Percentiles rank a stretch among this genome's conserved stretches.
These are phyloP conservation scores for Gryganskiella cystojenkinii DNA, from an alignment of 192 early-diverging fungal species.

Conservation along the genomic window DNA sequence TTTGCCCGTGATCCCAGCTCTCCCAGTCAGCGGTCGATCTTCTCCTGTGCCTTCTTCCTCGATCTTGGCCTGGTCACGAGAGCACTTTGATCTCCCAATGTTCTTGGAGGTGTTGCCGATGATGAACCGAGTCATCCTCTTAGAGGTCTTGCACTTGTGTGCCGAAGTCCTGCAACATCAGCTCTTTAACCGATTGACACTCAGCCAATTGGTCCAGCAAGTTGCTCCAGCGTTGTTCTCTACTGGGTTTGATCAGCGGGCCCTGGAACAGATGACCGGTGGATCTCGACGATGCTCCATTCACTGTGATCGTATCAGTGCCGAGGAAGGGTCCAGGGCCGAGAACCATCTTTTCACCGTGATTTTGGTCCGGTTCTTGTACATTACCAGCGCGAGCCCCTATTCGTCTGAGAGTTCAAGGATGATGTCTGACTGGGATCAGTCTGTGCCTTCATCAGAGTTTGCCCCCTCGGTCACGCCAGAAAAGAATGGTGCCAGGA, in stretches of 20 bases:
- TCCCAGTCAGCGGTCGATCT: not conserved
- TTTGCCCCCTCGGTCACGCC: too few relatives aligned
- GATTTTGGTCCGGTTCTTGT: constrained; percentile 39
- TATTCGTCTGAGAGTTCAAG: too few relatives aligned
- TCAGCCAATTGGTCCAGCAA: constrained; percentile 28
- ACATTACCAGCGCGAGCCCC: not conserved
- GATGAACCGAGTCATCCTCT: constrained; percentile 38
- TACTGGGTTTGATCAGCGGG: constrained; percentile 39
- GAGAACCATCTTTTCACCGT: constrained; percentile 39
- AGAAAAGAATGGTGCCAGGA: not conserved
- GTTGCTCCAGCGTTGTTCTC: constrained; percentile 42
- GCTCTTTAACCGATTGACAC: constrained; percentile 16
- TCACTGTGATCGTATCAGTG: constrained; percentile 17
- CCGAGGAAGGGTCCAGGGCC: constrained; percentile 18
- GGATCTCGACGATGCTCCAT: constrained; percentile 30
- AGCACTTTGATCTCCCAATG: constrained; percentile 27
- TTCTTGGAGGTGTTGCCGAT: constrained; percentile 26
- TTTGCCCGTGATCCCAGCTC: constrained; percentile 20
- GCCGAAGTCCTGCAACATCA: constrained; percentile 34
- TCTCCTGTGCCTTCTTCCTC: not conserved
- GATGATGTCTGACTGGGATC: not conserved
- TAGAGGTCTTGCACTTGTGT: constrained; percentile 45
- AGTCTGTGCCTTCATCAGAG: too few relatives aligned
- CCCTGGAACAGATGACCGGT: constrained; percentile 22
- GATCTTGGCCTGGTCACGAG: constrained; percentile 29